Conservation (phyloP, 345 rosid species). For the Populus ilicifolia region DNA sequence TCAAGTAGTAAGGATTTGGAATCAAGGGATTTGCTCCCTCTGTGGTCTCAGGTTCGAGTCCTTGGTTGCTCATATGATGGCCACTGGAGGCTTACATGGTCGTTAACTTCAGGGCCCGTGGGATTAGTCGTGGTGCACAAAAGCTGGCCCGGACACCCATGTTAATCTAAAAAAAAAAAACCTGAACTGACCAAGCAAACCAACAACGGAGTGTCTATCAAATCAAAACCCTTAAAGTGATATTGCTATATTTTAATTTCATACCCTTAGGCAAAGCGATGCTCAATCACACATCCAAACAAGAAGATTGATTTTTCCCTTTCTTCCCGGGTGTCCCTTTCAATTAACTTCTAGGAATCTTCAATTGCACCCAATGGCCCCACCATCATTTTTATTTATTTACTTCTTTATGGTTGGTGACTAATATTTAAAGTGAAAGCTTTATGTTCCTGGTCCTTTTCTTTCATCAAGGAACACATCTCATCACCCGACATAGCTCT, state of each 20-base stretch:
- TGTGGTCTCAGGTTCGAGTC: no score
- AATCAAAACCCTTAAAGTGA: no score
- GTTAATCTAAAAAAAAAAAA: no score
- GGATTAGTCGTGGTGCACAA: no score
- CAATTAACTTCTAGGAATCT: conserved; percentile 16
- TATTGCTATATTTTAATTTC: background rate
- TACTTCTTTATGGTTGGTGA: conserved; percentile 21
- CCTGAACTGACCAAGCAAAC: no score
- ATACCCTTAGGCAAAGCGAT: background rate
- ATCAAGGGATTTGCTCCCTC: no score
- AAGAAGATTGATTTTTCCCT: background rate
- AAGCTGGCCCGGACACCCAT: no score
- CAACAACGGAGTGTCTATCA: no score
- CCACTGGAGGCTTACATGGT: no score
- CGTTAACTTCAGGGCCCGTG: no score
- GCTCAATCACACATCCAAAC: background rate
- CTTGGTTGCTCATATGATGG: no score
- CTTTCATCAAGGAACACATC: background rate
- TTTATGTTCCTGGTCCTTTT: background rate
- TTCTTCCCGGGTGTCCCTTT: background rate
- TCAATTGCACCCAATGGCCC: conserved; percentile 21
- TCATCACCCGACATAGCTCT: conserved; percentile 3
- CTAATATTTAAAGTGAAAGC: conserved; percentile 24
- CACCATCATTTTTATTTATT: conserved; percentile 11
- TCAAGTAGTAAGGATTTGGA: no score